A percentile compares a stretch with the other conserved stretches of the same genome.
These are phyloP conservation scores for Gentiana straminea DNA, from an alignment of 257 asterid species.

Conservation along the genomic window DNA sequence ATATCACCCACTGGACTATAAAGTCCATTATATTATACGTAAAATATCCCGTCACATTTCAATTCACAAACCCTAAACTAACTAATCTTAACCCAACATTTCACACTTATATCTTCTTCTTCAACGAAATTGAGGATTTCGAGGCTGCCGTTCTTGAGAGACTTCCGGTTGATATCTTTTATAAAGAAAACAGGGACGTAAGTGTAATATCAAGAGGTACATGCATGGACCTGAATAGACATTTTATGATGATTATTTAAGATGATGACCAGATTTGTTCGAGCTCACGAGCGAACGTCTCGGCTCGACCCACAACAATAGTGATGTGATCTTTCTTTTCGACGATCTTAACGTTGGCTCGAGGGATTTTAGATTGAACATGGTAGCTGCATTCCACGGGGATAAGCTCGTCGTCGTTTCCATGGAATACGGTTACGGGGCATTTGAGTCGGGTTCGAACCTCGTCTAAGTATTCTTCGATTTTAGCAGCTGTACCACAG, in stretches of 20 bases:
- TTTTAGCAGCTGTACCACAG: constrained; percentile 74
- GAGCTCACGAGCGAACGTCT: constrained; percentile 76
- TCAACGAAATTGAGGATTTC: too few species aligned
- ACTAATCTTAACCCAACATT: too few species aligned
- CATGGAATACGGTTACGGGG: constrained; percentile 55
- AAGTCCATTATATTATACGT: too few species aligned
- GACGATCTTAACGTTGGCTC: constrained; percentile 57
- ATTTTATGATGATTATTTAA: not conserved
- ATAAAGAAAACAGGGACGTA: too few species aligned
- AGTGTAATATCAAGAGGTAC: too few species aligned
- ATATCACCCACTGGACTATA: too few species aligned
- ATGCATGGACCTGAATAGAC: too few species aligned
- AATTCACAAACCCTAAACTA: too few species aligned
- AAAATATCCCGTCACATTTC: too few species aligned
- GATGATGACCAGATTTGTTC: constrained; percentile 59
- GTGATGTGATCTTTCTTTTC: constrained; percentile 77
- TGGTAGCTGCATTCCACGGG: constrained; percentile 84
- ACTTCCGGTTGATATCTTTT: too few species aligned
- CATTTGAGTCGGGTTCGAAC: constrained; percentile 45
- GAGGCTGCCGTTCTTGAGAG: too few species aligned
- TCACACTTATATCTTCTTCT: too few species aligned
- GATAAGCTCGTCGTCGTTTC: constrained; percentile 64
- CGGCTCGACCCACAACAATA: constrained; percentile 81
- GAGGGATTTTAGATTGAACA: constrained; percentile 48
- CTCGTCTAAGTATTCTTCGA: constrained; percentile 63